phyloP scores from a whole-genome alignment of 306 rosid species.

The Vigna hirtella region DNA sequence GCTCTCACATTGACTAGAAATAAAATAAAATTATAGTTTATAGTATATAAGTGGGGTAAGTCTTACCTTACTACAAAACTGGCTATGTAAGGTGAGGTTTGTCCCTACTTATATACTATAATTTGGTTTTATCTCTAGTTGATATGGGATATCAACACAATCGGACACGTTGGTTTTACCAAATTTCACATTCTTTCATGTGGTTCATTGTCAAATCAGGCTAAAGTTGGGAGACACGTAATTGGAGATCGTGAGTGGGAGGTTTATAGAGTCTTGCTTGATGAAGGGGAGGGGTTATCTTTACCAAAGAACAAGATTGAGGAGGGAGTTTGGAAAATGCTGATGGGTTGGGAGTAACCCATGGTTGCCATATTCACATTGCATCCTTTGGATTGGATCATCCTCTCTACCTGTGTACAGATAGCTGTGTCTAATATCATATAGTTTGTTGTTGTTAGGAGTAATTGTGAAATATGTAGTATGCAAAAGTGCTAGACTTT shows the following conservation, averaged over 20 bases:
- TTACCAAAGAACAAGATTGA: constrained; percentile 70
- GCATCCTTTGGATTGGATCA: constrained; percentile 31
- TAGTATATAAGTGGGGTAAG: too few species aligned
- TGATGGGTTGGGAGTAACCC: constrained; percentile 92
- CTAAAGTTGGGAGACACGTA: constrained; percentile 78
- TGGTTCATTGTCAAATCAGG: constrained; percentile 57
- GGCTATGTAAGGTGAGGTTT: too few species aligned
- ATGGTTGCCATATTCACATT: constrained; percentile 14
- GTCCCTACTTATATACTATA: too few species aligned
- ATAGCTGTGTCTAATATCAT: constrained; percentile 31
- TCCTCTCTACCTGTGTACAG: constrained; percentile 49
- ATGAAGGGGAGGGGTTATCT: constrained; percentile 71
- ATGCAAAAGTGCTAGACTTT: constrained; percentile 24
- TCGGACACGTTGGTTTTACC: neutral
- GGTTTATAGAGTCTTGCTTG: constrained; percentile 88
- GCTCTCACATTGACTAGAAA: neutral
- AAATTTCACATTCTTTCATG: neutral
- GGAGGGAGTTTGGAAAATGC: constrained; percentile 85
- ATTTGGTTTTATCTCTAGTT: too few species aligned
- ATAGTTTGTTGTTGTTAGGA: constrained; percentile 16
- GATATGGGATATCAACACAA: too few species aligned
- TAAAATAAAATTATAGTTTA: too few species aligned
- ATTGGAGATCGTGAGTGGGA: constrained; percentile 90
- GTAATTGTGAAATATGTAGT: constrained; percentile 42
- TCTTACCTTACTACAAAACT: too few species aligned